Conservation (phyloP, 2,329 filamentous ascomycete species). For the Colletotrichum eremochloae region DNA sequence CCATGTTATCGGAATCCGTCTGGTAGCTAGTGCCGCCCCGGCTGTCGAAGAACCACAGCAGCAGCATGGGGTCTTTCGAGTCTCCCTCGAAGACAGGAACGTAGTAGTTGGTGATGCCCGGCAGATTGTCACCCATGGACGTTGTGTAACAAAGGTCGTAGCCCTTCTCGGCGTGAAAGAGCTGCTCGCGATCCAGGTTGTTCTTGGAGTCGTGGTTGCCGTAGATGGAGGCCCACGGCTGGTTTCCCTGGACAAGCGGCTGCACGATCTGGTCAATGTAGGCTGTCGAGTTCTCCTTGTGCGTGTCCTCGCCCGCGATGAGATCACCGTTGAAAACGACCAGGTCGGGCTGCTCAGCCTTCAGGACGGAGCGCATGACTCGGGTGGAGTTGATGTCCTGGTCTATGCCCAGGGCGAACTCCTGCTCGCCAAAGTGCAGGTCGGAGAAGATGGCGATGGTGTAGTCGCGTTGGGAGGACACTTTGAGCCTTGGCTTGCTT, state of each 20-base stretch:
- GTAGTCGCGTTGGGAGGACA: constrained; percentile 37
- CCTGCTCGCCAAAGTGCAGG: constrained; percentile 68
- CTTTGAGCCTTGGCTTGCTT: constrained; percentile 29
- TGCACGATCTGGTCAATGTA: constrained; percentile 64
- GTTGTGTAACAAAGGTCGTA: constrained; percentile 63
- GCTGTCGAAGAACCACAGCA: constrained; percentile 72
- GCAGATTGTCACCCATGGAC: constrained; percentile 41
- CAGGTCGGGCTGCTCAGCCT: constrained; percentile 61
- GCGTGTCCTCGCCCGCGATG: constrained; percentile 70
- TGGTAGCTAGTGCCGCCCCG: constrained; percentile 59
- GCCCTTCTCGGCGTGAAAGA: constrained; percentile 66
- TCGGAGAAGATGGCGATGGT: constrained; percentile 64
- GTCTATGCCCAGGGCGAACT: constrained; percentile 51
- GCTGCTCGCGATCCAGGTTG: constrained; percentile 57
- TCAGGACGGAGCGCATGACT: constrained; percentile 63
- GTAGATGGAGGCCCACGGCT: constrained; percentile 70
- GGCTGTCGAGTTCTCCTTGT: constrained; percentile 59
- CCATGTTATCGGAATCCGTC: constrained; percentile 45
- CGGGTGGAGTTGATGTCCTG: constrained; percentile 60
- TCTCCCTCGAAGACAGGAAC: constrained; percentile 41
- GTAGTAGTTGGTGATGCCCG: constrained; percentile 44
- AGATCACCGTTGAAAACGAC: constrained; percentile 74
- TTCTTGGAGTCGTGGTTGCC: constrained; percentile 71
- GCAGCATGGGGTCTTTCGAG: constrained; percentile 45
- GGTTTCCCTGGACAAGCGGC: constrained; percentile 59